Evolutionary conservation across 2,329 filamentous ascomycete genomes (phyloP).

Genomic region (Pyricularia sp.): DNA sequence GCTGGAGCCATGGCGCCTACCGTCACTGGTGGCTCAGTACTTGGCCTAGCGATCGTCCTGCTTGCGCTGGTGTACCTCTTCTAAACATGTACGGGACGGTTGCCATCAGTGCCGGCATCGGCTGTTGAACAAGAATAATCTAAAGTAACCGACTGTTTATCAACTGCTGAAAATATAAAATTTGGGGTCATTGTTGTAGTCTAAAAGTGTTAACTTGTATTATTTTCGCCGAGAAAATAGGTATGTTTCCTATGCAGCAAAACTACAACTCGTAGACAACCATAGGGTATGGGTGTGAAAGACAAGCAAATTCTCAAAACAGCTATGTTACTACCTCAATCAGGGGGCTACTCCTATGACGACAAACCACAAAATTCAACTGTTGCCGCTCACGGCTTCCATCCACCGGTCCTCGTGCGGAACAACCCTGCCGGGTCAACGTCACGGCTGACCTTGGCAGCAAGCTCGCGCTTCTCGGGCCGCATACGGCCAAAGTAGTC

Average conservation of each 20-base stretch:
- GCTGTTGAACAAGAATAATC: background rate
- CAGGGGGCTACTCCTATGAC: background rate
- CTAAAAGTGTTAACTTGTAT: background rate
- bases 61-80: background rate
- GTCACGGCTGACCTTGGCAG: slow-evolving; percentile 20
- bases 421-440: slow-evolving; percentile 30
- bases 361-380: background rate
- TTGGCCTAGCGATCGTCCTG: background rate
- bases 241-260: background rate
- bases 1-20: background rate
- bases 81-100: background rate
- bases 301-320: background rate
- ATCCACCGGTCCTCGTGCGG: slow-evolving; percentile 28
- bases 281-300: background rate
- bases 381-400: slow-evolving; percentile 20
- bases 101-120: background rate
- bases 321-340: background rate
- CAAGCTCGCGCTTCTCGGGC: slow-evolving; percentile 24
- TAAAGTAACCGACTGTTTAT: background rate
- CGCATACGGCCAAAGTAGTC: slow-evolving; percentile 31
- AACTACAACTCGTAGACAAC: background rate
- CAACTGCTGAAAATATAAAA: background rate
- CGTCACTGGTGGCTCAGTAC: background rate
- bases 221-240: background rate
- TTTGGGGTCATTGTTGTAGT: background rate